Conservation (phyloP, 441 rosid genomes). For the Gossypium schwendimanii region DNA sequence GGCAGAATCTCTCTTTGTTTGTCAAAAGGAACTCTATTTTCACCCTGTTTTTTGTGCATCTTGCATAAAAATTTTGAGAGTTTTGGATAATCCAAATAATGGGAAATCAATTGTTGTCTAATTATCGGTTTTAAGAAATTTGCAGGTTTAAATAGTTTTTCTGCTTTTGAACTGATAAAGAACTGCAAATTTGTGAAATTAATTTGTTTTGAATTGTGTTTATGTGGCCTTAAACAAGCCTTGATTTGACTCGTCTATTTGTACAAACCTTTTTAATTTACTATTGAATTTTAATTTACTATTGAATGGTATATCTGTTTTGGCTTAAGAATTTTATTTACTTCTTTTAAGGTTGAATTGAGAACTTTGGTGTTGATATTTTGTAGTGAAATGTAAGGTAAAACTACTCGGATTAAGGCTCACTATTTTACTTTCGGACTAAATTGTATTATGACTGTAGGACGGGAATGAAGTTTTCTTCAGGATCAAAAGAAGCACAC, state of each 20-base stretch:
- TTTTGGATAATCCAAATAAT: background rate
- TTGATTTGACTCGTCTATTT: no score
- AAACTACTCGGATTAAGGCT: background rate
- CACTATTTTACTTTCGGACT: background rate
- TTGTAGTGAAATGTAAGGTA: no score
- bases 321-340: background rate
- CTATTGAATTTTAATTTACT: no score
- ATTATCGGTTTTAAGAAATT: no score
- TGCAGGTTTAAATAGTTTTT: no score
- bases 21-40: background rate
- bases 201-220: no score
- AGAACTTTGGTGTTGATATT: background rate
- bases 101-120: background rate
- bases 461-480: constrained; percentile 26
- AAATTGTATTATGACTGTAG: background rate
- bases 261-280: no score
- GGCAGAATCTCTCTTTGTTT: background rate
- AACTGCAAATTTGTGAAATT: no score
- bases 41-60: no score
- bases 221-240: no score
- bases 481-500: constrained; percentile 64
- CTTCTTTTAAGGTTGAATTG: no score
- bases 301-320: background rate
- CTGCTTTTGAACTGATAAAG: no score
- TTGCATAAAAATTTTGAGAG: background rate